phyloP scores from a whole-genome alignment of 1,284 basidiomycete species.

The Fomitiporia mediterranea region DNA sequence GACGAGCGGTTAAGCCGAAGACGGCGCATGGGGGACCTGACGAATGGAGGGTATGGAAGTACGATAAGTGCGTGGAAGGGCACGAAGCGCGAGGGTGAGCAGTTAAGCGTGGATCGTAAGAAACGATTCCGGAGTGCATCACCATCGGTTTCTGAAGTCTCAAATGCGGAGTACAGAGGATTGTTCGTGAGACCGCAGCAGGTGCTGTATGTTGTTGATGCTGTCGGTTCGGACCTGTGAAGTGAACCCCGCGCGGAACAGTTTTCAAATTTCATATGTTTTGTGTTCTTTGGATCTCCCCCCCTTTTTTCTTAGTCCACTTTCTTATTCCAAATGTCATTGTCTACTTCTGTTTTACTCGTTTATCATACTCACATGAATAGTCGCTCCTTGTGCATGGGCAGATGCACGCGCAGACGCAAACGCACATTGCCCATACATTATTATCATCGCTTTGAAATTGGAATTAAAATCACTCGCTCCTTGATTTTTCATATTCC shows the following conservation, averaged over 20 bases:
- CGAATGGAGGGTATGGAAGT: conserved; percentile 19
- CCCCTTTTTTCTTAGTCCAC: not conserved
- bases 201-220: conserved; percentile 77
- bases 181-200: conserved; percentile 77
- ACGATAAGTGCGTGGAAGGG: conserved; percentile 28
- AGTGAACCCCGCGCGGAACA: not conserved
- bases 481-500: not conserved
- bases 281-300: not conserved
- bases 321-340: too few relatives aligned
- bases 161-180: conserved; percentile 59
- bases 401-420: not conserved
- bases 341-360: too few relatives aligned
- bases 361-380: not conserved
- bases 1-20: conserved; percentile 41
- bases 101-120: conserved; percentile 51
- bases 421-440: conserved; percentile 4
- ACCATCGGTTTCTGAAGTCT: conserved; percentile 62
- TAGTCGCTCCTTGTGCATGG: conserved; percentile 12
- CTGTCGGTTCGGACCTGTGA: conserved; percentile 44
- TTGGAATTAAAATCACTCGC: not conserved
- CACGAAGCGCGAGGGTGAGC: conserved; percentile 65
- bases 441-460: not conserved
- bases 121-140: conserved; percentile 69
- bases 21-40: conserved; percentile 37
- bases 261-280: not conserved